Evolutionary conservation across 1,139 yeast genomes (phyloP), one percentile per base, ranked within the genome.

Genomic region (Debaryomycetaceae sp.): DNA sequence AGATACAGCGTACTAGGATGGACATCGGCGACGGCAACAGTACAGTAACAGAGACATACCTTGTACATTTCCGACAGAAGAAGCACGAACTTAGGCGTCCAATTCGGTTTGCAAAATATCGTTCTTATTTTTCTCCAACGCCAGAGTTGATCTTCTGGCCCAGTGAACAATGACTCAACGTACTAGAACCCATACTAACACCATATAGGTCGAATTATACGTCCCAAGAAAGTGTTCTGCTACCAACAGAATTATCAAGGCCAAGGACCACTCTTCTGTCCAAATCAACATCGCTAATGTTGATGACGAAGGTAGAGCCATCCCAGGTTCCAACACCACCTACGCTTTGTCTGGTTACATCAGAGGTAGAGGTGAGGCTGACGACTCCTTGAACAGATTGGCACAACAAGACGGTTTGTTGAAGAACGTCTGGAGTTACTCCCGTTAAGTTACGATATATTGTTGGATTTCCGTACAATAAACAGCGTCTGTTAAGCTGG

Each of bases 161-260:
- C n/a, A n/a, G n/a, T n/a, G n/a, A n/a, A n/a, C n/a, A n/a, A n/a
- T n/a, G n/a, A n/a, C n/a, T n/a, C n/a, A n/a, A n/a, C n/a, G 7
- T 11, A 3, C 26, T 11, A 22, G 26, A 22, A 8, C 7, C 11
- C 8, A 30, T 35, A 35, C 38, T 35, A 35, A 35, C 38, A 15
- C 13, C 11, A 15, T 16, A 19, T 55, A 88, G 96, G 96, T 92
- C 78, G 99, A 94, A 84, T 91, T 92, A 78, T 92, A 92, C 95
- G 96, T 92, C 78, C 99, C 99, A 83, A 88, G 98, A 87, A 92
- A 92, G 83, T 92, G 99, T 83, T 92, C 98, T 78, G 99, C 98
- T 70, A 89, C 98, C 79, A 91, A 89, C 97, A 91, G 98, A 83
- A 89, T 94, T 81, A 91, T 92, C 84, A 89, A 88, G 83, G 94